Conservation (phyloP, 257 asterid genomes). For the Primulina huaijiensis region DNA sequence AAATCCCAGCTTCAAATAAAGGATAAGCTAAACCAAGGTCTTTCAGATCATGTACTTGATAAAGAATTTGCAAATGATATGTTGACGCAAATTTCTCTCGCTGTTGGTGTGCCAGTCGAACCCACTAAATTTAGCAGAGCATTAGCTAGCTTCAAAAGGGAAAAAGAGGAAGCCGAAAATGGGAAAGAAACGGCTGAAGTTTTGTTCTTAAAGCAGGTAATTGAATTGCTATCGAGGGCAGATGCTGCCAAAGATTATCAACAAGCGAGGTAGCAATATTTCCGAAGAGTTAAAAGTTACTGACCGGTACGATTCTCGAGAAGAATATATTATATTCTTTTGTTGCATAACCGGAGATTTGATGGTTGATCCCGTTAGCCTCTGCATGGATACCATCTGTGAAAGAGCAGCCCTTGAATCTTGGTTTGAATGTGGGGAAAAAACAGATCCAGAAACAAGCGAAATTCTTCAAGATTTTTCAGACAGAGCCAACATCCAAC, state of each 20-base stretch:
- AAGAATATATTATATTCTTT: conserved; percentile 44
- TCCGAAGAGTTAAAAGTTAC: conserved; percentile 44
- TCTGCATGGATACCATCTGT: conserved; percentile 65
- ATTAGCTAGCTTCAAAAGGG: conserved; percentile 45
- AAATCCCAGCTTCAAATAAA: conserved; percentile 40
- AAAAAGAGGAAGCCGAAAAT: conserved; percentile 55
- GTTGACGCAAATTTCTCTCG: conserved; percentile 45
- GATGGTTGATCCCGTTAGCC: conserved; percentile 63
- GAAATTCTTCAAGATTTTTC: conserved; percentile 46
- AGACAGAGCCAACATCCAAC: conserved; percentile 45
- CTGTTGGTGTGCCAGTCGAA: conserved; percentile 52
- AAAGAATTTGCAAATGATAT: conserved; percentile 51
- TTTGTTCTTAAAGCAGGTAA: conserved; percentile 57
- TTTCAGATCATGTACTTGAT: conserved; percentile 37
- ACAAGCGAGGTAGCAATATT: conserved; percentile 43
- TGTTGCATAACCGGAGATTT: conserved; percentile 44
- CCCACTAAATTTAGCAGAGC: conserved; percentile 51
- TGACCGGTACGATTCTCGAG: conserved; percentile 35
- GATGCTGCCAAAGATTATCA: conserved; percentile 60
- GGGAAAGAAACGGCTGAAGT: conserved; percentile 61
- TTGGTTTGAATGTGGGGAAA: conserved; percentile 44
- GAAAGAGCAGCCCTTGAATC: conserved; percentile 48
- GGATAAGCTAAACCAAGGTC: conserved; percentile 48
- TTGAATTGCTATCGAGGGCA: conserved; percentile 54
- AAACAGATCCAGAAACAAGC: conserved; percentile 56